Percentiles rank a stretch among this genome's conserved stretches.
phyloP scores from a whole-genome alignment of 768 basidiomycete genomes.

The Baorangia bicolor region DNA sequence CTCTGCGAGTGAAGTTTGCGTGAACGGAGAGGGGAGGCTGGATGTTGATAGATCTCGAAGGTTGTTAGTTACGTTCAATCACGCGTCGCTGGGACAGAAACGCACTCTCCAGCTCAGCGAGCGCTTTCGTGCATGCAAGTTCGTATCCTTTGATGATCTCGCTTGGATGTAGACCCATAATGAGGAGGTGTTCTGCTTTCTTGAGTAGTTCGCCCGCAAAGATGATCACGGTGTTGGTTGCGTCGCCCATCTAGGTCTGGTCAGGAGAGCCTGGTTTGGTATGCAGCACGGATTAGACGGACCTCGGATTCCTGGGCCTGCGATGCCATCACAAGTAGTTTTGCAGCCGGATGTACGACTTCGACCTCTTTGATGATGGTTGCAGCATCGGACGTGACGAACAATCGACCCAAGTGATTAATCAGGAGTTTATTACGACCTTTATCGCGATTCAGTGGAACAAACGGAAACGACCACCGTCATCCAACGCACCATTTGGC shows the following conservation, averaged over 20 bases:
- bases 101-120: conserved; percentile 89
- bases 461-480: background rate
- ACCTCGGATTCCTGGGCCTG: conserved; percentile 97
- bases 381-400: conserved; percentile 98
- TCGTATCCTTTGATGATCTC: conserved; percentile 96
- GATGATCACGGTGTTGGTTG: conserved; percentile 94
- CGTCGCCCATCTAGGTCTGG: conserved; percentile 83
- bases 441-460: conserved; percentile 30
- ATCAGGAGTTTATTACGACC: conserved; percentile 97
- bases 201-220: conserved; percentile 94
- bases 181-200: conserved; percentile 85
- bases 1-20: conserved; percentile 61
- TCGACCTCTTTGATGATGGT: conserved; percentile 98
- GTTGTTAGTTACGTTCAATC: conserved; percentile 15
- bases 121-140: conserved; percentile 78
- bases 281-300: conserved; percentile 21
- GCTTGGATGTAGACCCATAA: conserved; percentile 97
- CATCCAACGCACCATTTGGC: conserved; percentile 73
- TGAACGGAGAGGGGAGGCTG: conserved; percentile 69
- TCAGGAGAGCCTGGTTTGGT: conserved; percentile 3
- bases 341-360: conserved; percentile 97
- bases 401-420: conserved; percentile 93
- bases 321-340: conserved; percentile 97
- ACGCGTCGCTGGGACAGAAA: conserved; percentile 35
- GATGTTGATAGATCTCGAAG: conserved; percentile 64